Evolutionary conservation across 2,329 filamentous ascomycete genomes (phyloP).

Genomic region (Zopfia rhizophila): DNA sequence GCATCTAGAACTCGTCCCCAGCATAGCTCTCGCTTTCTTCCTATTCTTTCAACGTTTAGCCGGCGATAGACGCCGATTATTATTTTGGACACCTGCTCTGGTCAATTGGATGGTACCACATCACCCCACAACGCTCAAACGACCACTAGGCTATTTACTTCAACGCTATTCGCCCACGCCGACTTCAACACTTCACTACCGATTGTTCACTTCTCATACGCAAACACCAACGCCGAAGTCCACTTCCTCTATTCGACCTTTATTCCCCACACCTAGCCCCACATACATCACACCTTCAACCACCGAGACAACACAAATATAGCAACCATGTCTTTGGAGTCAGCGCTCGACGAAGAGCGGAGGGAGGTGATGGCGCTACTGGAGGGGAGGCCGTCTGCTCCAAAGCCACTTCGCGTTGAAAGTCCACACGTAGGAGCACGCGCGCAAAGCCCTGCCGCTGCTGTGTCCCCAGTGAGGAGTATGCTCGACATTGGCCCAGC

Average conservation of each 20-base stretch:
- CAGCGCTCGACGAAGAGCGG: constrained; percentile 80
- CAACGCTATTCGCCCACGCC: no score
- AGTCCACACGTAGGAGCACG: constrained; percentile 52
- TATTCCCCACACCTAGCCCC: not conserved
- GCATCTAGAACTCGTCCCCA: constrained; percentile 15
- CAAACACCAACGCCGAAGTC: no score
- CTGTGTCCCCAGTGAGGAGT: constrained; percentile 72
- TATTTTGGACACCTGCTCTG: constrained; percentile 26
- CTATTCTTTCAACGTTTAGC: constrained; percentile 36
- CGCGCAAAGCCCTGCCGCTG: constrained; percentile 64
- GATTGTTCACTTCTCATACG: no score
- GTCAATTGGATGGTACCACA: constrained; percentile 15
- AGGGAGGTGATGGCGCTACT: constrained; percentile 76
- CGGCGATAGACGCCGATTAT: no score
- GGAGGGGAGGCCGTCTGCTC: constrained; percentile 58
- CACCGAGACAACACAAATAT: constrained; percentile 8
- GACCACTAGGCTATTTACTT: no score
- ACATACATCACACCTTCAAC: not conserved
- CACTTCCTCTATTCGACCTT: no score
- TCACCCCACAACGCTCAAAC: constrained; percentile 23
- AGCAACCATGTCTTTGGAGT: constrained; percentile 76
- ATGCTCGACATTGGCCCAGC: constrained; percentile 58
- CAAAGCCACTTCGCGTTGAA: constrained; percentile 34
- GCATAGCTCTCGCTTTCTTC: constrained; percentile 29
- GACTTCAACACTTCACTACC: no score